These are phyloP conservation scores for Prunus davidiana DNA, from an alignment of 306 rosid genomes.

Conservation along the genomic window DNA sequence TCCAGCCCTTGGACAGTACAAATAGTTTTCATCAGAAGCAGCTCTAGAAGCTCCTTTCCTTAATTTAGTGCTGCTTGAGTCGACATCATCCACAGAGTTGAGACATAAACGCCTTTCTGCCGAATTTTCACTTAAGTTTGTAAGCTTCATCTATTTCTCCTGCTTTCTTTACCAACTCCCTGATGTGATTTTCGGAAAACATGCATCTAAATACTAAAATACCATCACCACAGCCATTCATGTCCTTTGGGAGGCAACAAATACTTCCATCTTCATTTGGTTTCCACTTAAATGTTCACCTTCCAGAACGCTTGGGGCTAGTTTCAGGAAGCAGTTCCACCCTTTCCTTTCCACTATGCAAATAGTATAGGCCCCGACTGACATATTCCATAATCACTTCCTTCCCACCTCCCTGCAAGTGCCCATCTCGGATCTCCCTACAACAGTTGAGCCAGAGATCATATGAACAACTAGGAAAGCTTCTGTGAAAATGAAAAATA, in stretches of 20 bases:
- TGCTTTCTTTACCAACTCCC: slow-evolving; percentile 55
- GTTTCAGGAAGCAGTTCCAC: background rate
- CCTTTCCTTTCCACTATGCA: slow-evolving; percentile 38
- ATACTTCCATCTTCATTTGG: slow-evolving; percentile 57
- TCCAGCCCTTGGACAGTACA: slow-evolving; percentile 59
- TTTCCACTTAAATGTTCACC: slow-evolving; percentile 50
- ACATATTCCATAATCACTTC: slow-evolving; percentile 37
- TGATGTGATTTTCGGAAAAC: slow-evolving; percentile 25
- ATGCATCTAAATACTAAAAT: slow-evolving; percentile 60
- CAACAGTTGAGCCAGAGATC: slow-evolving; percentile 86
- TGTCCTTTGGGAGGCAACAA: slow-evolving; percentile 50
- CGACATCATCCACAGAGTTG: slow-evolving; percentile 13
- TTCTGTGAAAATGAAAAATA: slow-evolving; percentile 76
- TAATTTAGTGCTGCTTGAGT: slow-evolving; percentile 4
- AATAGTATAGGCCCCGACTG: slow-evolving; percentile 35
- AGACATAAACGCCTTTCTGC: slow-evolving; percentile 41
- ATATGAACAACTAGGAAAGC: slow-evolving; percentile 60
- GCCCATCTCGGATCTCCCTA: slow-evolving; percentile 61
- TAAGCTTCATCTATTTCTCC: slow-evolving; percentile 39
- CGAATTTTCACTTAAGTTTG: slow-evolving; percentile 24
- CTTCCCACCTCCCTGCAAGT: slow-evolving; percentile 47
- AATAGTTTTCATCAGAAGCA: slow-evolving; percentile 50
- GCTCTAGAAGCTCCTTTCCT: slow-evolving; percentile 69
- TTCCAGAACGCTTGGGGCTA: slow-evolving; percentile 10
- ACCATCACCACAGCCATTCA: slow-evolving; percentile 44